Evolutionary conservation across 148 eudicot genomes (phyloP), one percentile per base, ranked within the genome.

Genomic region (Camellia lanceoleosa): DNA sequence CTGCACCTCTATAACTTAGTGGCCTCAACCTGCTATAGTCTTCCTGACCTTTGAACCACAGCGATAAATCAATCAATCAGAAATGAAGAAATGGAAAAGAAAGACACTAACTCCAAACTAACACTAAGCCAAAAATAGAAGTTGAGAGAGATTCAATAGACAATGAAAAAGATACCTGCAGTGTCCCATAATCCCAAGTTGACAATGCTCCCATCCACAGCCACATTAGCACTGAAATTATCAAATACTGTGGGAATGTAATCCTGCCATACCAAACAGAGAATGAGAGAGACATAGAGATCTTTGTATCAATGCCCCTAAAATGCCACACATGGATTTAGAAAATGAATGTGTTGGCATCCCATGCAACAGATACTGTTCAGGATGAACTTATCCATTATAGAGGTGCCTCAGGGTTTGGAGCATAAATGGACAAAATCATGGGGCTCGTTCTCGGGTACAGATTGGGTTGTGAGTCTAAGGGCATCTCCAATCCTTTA

Each of bases 1-100:
- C 97, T 44, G 98, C 97, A 80, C 98, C 97, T 83, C 98, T 90
- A 82, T 94, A 94, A 82, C 98, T 94, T 84, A 94, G 86, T 81
- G 98, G 98, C 90, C 97, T 92, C 87, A 94, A 84, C 83, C 98
- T 94, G 85, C 95, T 91, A 55, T 93, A 95, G 77, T 95, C 98
- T 81, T 95, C 98, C 72, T 95, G 98, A 58, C 97, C 98, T 95
- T 84, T 79, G 67, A 69, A 82, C 71, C 62, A 66, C 52, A 73
- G 71, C 68, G 55, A 68, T 41, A 73, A 46, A 79, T 44, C 18
- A 82, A 42, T 23, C 73, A 58, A 69, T 64, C 68, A 67, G 55
- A 61, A 59, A 19, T 65, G 75, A 69, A 51, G 61, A 19, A 10
- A 5, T 7, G 61, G 43, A 64, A 62, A 18, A 44, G 51, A 68